Percentiles rank a stretch among this genome's conserved stretches.
phyloP scores from a whole-genome alignment of 2,329 filamentous ascomycete genomes.

The Ampelomyces quisqualis region DNA sequence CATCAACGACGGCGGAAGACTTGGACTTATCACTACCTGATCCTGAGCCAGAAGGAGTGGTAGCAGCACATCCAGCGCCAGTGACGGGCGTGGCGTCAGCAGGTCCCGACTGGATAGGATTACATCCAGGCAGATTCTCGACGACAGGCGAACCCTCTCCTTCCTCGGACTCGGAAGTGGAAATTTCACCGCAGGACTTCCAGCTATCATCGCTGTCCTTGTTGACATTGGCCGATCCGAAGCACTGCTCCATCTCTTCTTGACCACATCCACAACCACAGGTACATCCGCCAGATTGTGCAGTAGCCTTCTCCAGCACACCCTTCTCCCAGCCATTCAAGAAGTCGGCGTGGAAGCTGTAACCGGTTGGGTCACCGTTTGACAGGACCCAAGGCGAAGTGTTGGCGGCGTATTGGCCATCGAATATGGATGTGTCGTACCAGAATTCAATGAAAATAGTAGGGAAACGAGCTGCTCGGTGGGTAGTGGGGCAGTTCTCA shows the following conservation, averaged over 20 bases:
- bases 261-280: slow-evolving; percentile 43
- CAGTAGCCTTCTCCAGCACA: slow-evolving; percentile 40
- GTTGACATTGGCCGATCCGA: slow-evolving; percentile 39
- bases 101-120: slow-evolving; percentile 42
- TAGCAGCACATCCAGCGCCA: slow-evolving; percentile 30
- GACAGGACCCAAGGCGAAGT: slow-evolving; percentile 39
- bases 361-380: slow-evolving; percentile 43
- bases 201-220: slow-evolving; percentile 32
- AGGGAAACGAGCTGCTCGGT: slow-evolving; percentile 38
- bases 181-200: slow-evolving; percentile 28
- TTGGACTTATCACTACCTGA: no score
- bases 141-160: slow-evolving; percentile 14
- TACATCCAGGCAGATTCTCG: slow-evolving; percentile 42
- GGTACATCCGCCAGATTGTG: slow-evolving; percentile 37
- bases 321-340: slow-evolving; percentile 43
- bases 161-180: slow-evolving; percentile 5
- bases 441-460: slow-evolving; percentile 45
- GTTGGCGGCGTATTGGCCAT: slow-evolving; percentile 34
- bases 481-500: slow-evolving; percentile 37
- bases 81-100: slow-evolving; percentile 29
- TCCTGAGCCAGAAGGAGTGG: slow-evolving; percentile 10
- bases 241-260: slow-evolving; percentile 41
- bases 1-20: not conserved
- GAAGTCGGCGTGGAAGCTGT: slow-evolving; percentile 43
- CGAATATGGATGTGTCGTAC: slow-evolving; percentile 41